Base-by-base conservation (phyloP, 2,329 filamentous ascomycete species). In the Sporothrix luriei region DNA sequence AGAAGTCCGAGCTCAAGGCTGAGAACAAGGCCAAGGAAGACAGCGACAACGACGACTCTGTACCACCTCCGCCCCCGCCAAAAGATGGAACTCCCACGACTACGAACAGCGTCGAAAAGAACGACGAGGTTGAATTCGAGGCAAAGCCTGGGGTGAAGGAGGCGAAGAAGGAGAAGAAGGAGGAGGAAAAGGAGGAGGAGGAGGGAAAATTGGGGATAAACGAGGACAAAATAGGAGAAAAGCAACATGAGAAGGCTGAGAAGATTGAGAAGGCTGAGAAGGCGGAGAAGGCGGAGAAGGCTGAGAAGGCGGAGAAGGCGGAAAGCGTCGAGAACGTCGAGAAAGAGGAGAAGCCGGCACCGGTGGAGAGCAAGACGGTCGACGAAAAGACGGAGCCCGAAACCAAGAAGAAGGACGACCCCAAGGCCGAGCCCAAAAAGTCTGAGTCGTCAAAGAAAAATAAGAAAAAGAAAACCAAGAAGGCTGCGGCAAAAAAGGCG, bases 381-480 rank as follows among this genome's bases (percentile, higher is more conserved):
- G n/a, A 46, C 33, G 13, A 55, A 21, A n/a, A 43, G 49, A 13
- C n/a, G 21, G 24, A 40, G 55, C n/a, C 55, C 1, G 46, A 62
- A 40, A 19, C 40, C 59, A 64, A 48, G 59, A 48, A 24, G n/a
- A 43, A 59, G 33, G 33, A 38, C 54, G 40, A 29, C 3, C 11
- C 38, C 57, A 64, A 64, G 14, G 4, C 21, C 14, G 40, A 64
- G 40, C 40, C 59, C 11, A 64, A 64, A 4, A 61, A 46, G 26
- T 54, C 19, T 1, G 66, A 55, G 7, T 33, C 52, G 48, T 49
- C 51, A 10, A 69, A 69, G 68, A 66, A 55, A 38, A 57, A 59
- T 21, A 66, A 62, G 24, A 70, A 70, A 55, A 70, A 70, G 54
- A 70, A 70, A 51, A 52, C 51, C 29, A 67, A 67, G 64, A 70